phyloP scores from a whole-genome alignment of 169 alveolate genomes.

The Cryptosporidium bovis region DNA sequence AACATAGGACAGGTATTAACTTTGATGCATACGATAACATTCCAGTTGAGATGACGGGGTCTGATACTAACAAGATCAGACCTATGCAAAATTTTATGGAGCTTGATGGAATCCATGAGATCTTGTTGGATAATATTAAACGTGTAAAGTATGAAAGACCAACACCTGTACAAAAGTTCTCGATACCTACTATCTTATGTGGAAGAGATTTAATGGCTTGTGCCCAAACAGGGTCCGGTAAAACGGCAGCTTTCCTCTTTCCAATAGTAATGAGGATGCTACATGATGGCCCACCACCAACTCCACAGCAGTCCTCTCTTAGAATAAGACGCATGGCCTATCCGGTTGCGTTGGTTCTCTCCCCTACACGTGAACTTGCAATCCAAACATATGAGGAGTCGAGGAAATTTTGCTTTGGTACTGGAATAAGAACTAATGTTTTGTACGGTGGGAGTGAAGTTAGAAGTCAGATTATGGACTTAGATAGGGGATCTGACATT shows the following conservation, averaged over 20 bases:
- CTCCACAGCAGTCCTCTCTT: constrained; percentile 72
- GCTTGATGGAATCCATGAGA: constrained; percentile 80
- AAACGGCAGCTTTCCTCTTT: constrained; percentile 96
- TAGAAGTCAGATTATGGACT: constrained; percentile 87
- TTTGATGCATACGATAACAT: constrained; percentile 87
- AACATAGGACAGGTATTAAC: constrained; percentile 86
- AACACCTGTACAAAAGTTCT: constrained; percentile 94
- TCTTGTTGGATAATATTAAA: constrained; percentile 80
- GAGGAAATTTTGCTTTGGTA: constrained; percentile 88
- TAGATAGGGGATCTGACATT: constrained; percentile 95
- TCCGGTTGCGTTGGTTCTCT: constrained; percentile 80
- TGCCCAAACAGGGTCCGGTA: constrained; percentile 99
- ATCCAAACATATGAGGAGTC: constrained; percentile 92
- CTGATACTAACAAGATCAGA: constrained; percentile 79
- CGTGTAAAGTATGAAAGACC: constrained; percentile 90
- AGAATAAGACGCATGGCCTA: constrained; percentile 74
- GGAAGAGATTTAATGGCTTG: constrained; percentile 96
- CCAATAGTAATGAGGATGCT: constrained; percentile 94
- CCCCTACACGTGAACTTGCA: constrained; percentile 99
- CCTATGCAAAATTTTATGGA: constrained; percentile 84
- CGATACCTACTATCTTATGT: constrained; percentile 92
- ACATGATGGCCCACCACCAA: constrained; percentile 86
- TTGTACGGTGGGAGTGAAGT: constrained; percentile 93
- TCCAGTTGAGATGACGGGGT: constrained; percentile 89
- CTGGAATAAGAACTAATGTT: constrained; percentile 92